phyloP scores from a whole-genome alignment of 345 rosid species.

The Eutrema heterophyllum region DNA sequence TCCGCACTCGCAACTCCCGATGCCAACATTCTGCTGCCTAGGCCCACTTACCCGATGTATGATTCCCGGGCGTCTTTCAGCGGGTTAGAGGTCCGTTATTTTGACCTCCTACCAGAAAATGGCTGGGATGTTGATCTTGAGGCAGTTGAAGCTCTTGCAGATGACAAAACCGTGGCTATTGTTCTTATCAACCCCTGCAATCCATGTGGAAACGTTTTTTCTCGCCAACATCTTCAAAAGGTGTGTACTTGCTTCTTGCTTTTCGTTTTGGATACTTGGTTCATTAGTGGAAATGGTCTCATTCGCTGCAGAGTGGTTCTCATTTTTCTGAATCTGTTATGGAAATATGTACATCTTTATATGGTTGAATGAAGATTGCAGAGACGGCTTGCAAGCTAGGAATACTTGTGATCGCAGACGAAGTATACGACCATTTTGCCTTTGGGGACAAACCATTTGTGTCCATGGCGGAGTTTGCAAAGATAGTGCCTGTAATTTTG shows the following conservation, averaged over 20 bases:
- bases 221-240: slow-evolving; percentile 51
- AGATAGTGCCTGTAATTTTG: slow-evolving; percentile 49
- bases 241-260: slow-evolving; percentile 1
- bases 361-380: slow-evolving; percentile 40
- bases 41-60: slow-evolving; percentile 52
- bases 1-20: slow-evolving; percentile 51
- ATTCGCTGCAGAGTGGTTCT: background rate
- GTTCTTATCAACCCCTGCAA: slow-evolving; percentile 59
- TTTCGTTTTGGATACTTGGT: background rate
- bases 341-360: background rate
- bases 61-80: slow-evolving; percentile 39
- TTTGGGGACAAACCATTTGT: slow-evolving; percentile 56
- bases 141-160: slow-evolving; percentile 55
- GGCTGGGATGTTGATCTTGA: slow-evolving; percentile 68
- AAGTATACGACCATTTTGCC: slow-evolving; percentile 47
- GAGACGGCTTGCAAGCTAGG: slow-evolving; percentile 59
- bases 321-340: background rate
- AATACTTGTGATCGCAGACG: slow-evolving; percentile 59
- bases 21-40: slow-evolving; percentile 56
- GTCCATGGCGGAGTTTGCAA: slow-evolving; percentile 68
- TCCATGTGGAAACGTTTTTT: slow-evolving; percentile 60
- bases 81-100: slow-evolving; percentile 47
- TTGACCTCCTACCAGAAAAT: slow-evolving; percentile 54
- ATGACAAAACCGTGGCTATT: slow-evolving; percentile 54
- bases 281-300: too few relatives aligned